A percentile compares a stretch with the other conserved stretches of the same genome.
Conservation (phyloP, 192 early-diverging fungal genomes). For the Linnemannia hyalina region DNA sequence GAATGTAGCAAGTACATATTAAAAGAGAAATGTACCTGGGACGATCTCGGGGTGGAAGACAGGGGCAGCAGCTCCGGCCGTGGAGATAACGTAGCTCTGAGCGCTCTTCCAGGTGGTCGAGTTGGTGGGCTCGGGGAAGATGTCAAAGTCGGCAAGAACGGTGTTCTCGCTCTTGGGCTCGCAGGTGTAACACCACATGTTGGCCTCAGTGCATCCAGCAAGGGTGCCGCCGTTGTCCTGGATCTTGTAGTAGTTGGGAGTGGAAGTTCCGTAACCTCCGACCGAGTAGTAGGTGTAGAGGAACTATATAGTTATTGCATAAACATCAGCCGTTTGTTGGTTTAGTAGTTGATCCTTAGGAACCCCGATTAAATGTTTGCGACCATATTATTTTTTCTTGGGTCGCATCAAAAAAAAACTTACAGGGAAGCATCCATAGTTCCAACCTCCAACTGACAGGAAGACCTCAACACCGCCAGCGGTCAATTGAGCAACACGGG, state of each 20-base stretch:
- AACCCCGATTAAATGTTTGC: background rate
- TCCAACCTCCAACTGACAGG: constrained; percentile 56
- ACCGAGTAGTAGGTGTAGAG: constrained; percentile 51
- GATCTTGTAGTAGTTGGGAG: constrained; percentile 59
- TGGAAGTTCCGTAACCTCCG: constrained; percentile 51
- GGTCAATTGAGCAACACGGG: constrained; percentile 28
- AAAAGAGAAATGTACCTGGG: constrained; percentile 19
- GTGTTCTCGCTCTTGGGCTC: constrained; percentile 48
- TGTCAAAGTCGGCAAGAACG: constrained; percentile 47
- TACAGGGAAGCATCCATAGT: constrained; percentile 57
- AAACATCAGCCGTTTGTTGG: background rate
- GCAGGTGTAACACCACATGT: constrained; percentile 60
- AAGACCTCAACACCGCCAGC: constrained; percentile 51
- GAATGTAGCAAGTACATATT: background rate
- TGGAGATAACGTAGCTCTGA: constrained; percentile 28
- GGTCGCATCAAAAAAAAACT: background rate
- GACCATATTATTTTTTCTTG: background rate
- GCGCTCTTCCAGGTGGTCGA: constrained; percentile 47
- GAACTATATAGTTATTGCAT: constrained; percentile 10
- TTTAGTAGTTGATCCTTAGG: background rate
- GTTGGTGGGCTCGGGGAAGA: constrained; percentile 56
- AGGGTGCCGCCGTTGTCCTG: constrained; percentile 36
- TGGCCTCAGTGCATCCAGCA: constrained; percentile 40
- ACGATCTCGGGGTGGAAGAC: constrained; percentile 53
- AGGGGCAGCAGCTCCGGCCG: constrained; percentile 28